phyloP scores from a whole-genome alignment of 345 rosid species.

The Capsella bursapastoris region DNA sequence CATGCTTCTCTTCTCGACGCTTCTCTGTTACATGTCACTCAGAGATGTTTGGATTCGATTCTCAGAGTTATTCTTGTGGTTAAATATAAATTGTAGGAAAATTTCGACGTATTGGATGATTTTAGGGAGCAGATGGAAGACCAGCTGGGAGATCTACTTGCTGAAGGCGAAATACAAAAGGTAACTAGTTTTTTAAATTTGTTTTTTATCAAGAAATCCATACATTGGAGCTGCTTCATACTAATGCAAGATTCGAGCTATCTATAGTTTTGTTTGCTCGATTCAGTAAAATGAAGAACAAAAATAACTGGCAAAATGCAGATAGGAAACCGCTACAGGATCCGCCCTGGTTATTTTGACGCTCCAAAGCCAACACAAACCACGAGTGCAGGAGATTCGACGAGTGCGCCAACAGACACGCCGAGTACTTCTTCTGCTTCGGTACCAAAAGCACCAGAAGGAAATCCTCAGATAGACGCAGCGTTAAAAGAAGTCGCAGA shows the following conservation, averaged over 20 bases:
- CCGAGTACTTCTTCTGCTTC: not conserved
- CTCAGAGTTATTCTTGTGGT: conserved; percentile 15
- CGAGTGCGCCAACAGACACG: conserved; percentile 21
- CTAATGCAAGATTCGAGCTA: not conserved
- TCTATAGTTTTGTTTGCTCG: not conserved
- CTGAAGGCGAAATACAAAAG: conserved; percentile 62
- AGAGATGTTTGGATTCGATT: not conserved
- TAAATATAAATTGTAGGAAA: conserved; percentile 55
- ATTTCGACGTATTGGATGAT: conserved; percentile 48
- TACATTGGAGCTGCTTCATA: not conserved
- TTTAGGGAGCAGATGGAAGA: conserved; percentile 58
- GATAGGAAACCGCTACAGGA: conserved; percentile 59
- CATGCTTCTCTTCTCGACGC: conserved; percentile 2
- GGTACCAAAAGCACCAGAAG: not conserved
- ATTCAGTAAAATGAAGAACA: not conserved
- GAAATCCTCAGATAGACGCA: conserved; percentile 39
- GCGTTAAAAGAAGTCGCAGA: conserved; percentile 48
- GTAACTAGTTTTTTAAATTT: conserved; percentile 40
- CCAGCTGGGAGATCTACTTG: conserved; percentile 59
- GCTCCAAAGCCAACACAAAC: conserved; percentile 39
- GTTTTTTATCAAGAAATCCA: not conserved
- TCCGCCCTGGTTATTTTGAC: conserved; percentile 29
- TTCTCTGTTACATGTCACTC: not conserved
- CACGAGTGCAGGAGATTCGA: conserved; percentile 45
- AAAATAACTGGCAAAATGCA: conserved; percentile 37